A percentile compares a stretch with the other conserved stretches of the same genome.
These are phyloP conservation scores for Marchantia polymorpha DNA, from an alignment of 225 moss, liverwort and hornwort genomes.

Conservation along the genomic window DNA sequence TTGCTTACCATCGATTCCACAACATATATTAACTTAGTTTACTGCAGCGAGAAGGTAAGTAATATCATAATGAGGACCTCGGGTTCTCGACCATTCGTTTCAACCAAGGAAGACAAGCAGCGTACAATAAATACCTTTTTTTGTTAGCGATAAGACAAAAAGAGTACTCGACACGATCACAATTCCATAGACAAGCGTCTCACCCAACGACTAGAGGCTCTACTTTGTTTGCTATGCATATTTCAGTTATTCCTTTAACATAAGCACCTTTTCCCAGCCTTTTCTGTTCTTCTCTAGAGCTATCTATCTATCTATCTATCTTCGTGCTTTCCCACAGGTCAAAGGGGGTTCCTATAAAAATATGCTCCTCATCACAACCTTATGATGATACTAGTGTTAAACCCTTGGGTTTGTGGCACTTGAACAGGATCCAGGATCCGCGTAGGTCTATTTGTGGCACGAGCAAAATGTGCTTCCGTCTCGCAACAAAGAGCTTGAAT, in stretches of 20 bases:
- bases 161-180: not conserved
- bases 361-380: not conserved
- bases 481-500: not conserved
- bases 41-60: not conserved
- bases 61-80: not conserved
- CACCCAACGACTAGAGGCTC: not conserved
- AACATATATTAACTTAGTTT: too few relatives aligned
- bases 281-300: not conserved
- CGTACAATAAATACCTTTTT: not conserved
- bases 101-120: not conserved
- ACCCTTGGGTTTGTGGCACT: not conserved
- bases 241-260: not conserved
- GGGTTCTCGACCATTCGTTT: not conserved
- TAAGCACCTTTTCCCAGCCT: not conserved
- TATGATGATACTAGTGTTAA: not conserved
- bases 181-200: not conserved
- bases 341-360: not conserved
- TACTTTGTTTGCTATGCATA: not conserved
- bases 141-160: not conserved
- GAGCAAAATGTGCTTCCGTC: not conserved
- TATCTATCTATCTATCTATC: not conserved
- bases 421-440: not conserved
- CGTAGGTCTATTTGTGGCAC: not conserved
- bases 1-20: too few relatives aligned
- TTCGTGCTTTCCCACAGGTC: not conserved